phyloP scores from a whole-genome alignment of 139 green algal genomes.

The Chlorella sorokiniana region DNA sequence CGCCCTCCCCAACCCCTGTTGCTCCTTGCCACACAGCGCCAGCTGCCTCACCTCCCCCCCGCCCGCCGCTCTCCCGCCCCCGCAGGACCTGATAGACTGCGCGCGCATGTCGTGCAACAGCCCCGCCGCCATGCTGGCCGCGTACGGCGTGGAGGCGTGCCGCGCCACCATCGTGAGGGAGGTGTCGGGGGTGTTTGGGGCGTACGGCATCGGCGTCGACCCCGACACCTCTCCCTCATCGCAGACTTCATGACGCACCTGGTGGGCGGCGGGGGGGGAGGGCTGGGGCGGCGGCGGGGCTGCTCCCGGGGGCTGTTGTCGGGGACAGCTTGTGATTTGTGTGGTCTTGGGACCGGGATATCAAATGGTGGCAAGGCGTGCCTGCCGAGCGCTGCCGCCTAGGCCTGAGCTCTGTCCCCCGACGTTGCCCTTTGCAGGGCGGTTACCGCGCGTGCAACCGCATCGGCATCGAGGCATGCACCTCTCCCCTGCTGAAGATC shows the following conservation, averaged over 20 bases:
- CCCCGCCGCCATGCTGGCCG: slow-evolving; percentile 56
- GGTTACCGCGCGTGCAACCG: slow-evolving; percentile 89
- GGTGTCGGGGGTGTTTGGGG: slow-evolving; percentile 85
- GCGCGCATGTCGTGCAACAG: slow-evolving; percentile 86
- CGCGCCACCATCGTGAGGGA: slow-evolving; percentile 88
- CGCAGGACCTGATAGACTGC: slow-evolving; percentile 50
- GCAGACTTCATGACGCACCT: slow-evolving; percentile 97
- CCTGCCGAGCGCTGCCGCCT: background rate
- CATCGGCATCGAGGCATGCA: slow-evolving; percentile 86
- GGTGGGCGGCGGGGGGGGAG: slow-evolving; percentile 38
- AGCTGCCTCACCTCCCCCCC: background rate
- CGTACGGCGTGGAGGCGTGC: slow-evolving; percentile 95
- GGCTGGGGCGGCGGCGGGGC: too few relatives aligned
- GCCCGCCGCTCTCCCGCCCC: background rate
- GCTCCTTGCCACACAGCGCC: background rate
- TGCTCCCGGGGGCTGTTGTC: too few relatives aligned
- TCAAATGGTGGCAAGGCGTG: background rate
- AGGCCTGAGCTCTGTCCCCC: background rate
- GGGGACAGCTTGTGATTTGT: background rate
- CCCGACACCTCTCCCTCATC: slow-evolving; percentile 93
- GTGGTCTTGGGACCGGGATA: background rate
- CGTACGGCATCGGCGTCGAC: slow-evolving; percentile 98
- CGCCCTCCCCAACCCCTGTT: background rate
- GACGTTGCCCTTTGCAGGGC: slow-evolving; percentile 49
- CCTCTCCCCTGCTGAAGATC: slow-evolving; percentile 95